Base-by-base conservation (phyloP, 2,329 filamentous ascomycete genomes). In the Magnaporthiopsis incrustans region DNA sequence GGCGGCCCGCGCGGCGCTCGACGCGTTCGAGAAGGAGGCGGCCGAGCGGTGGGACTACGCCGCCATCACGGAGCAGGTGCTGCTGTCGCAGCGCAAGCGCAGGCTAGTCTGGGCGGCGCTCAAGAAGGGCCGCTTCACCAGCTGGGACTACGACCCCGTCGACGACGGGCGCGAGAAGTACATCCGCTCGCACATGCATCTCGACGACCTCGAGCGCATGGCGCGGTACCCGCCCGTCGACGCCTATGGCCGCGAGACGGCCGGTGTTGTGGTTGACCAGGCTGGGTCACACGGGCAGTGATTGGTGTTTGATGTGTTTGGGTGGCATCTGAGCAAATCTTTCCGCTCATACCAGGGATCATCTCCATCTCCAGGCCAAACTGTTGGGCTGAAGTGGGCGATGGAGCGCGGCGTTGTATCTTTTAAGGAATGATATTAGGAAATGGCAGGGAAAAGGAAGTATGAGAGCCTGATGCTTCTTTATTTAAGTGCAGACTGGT, bases 111-210 rank as follows among this genome's bases (percentile, higher is more conserved):
- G 91, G 88, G 85, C 84, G 57, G 91, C 93, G 0, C 81, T 97
- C 67, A 90, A 86, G 73, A 77, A 88, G 74, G 93, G 92, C 64
- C 80, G 80, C 50, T 92, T 91, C 69, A 89, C 90, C 56, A 85
- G 87, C 73, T 97, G 93, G 93, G 93, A 97, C 76, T 90, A 89
- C 76, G 85, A 93, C 77, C 92, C 92, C 0, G 77, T 82, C 3
- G 86, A 90, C 68, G 85, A 91, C 71, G 89, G 88, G 32, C 79
- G 82, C 60, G 80, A 85, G 68, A 89, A 89, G 81, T 96, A 94
- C 76, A 96, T 97, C 70, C 90, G 93, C 64, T 91, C 88, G 44
- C 89, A 90, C 72, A 89, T 92, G 70, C 87, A 90, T 25, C 84
- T 95, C 1, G 91, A 95, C 71, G 89, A 92, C 64, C 81, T 95